Conservation (phyloP, 75 land plant genomes). For the Ceratopteris richardii region DNA sequence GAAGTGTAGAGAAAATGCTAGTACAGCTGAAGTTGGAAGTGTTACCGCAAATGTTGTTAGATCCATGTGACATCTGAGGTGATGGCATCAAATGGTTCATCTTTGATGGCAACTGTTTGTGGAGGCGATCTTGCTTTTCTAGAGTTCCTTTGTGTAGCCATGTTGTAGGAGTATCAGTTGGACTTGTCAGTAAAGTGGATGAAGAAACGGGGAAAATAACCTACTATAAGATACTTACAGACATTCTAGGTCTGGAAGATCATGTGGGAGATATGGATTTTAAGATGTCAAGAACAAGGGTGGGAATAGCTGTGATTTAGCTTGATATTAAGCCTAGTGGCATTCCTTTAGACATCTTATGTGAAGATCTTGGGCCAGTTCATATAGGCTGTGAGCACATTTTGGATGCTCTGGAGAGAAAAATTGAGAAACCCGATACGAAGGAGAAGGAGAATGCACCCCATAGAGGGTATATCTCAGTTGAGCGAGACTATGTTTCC, state of each 20-base stretch:
- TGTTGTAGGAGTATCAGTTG: slow-evolving; percentile 92
- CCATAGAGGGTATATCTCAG: slow-evolving; percentile 34
- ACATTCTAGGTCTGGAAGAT: slow-evolving; percentile 93
- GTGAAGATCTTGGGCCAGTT: slow-evolving; percentile 76
- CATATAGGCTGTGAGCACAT: slow-evolving; percentile 55
- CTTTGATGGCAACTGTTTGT: slow-evolving; percentile 98
- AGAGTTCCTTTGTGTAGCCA: slow-evolving; percentile 82
- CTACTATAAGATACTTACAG: slow-evolving; percentile 76
- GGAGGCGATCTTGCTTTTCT: slow-evolving; percentile 85
- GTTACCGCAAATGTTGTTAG: not conserved
- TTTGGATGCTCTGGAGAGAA: slow-evolving; percentile 74
- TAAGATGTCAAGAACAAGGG: slow-evolving; percentile 89
- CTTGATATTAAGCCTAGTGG: slow-evolving; percentile 94
- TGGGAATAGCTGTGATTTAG: slow-evolving; percentile 85
- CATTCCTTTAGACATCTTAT: slow-evolving; percentile 78
- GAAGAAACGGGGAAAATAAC: slow-evolving; percentile 54
- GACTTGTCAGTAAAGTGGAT: slow-evolving; percentile 77
- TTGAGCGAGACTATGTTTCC: slow-evolving; percentile 51
- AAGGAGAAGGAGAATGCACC: slow-evolving; percentile 47
- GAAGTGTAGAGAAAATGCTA: not conserved
- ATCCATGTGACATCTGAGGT: slow-evolving; percentile 90
- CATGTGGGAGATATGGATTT: slow-evolving; percentile 98
- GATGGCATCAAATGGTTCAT: slow-evolving; percentile 95
- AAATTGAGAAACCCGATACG: slow-evolving; percentile 54
- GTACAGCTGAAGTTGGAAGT: not conserved